Evolutionary conservation across 306 rosid species (phyloP), one percentile per base, ranked within the genome.

Genomic region (Vachellia pachyceras): DNA sequence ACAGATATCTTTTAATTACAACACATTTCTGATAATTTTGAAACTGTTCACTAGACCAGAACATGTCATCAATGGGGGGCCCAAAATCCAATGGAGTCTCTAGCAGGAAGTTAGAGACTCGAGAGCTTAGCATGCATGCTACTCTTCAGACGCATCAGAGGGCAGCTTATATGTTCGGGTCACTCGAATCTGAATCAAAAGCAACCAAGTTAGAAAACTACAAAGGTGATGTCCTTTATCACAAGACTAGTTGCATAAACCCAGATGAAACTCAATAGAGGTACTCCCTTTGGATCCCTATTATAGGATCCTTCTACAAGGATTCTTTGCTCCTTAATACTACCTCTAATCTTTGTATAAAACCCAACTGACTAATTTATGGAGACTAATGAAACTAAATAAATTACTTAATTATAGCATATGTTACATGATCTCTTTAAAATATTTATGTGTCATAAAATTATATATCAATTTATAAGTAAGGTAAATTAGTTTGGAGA

Each of bases 131-230:
- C 85, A 61, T 45, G 55, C 85, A 61, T 52, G 39, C 84, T 78
- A 82, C 73, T 82, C 86, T 80, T 75, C 89, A 42, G 77, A 76
- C 45, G 81, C 78, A 20, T 89, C 88, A 42, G 90, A 76, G 8
- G 86, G 89, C 72, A 82, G 41, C 73, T 50, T 77, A 42, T 89
- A 88, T 5, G 97, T 85, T 50, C 91, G 91, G 52, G 87, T 86
- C 66, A 86, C 91, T 36, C 95, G 95, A 79, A 92, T 90, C 95
- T 92, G 91, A 49, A 78, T 68, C 65, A 73, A 82, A 77, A 72
- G 60, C 47, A 45, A 40, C 58, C 60, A 73, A 70, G 73, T 89
- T 29, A 84, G 77, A 80, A 65, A 72, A 72, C 45, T 57, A 66
- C 23, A 36, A 10, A 29, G 2, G 33, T 49, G 6, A 17, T 50